Conservation (phyloP, 2,329 filamentous ascomycete species). For the Botrytis medusae region DNA sequence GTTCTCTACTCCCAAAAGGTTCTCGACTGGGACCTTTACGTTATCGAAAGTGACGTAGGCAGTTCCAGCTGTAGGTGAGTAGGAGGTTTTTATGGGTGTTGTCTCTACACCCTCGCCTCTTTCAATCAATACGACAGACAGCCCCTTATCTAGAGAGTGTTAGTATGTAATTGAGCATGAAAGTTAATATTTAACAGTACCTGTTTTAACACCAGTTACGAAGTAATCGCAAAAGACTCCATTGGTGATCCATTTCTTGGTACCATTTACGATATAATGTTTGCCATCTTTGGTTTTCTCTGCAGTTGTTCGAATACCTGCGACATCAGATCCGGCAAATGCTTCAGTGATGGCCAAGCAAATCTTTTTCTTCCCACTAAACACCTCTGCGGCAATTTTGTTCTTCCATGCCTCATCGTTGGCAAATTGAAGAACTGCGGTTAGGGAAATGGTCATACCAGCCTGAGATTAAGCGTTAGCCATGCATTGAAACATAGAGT, state of each 20-base stretch:
- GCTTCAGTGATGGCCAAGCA: constrained; percentile 86
- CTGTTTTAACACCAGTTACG: constrained; percentile 73
- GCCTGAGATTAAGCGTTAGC: constrained; percentile 11
- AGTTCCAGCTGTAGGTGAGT: constrained; percentile 66
- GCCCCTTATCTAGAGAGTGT: constrained; percentile 58
- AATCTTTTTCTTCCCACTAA: constrained; percentile 83
- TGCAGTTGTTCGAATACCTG: constrained; percentile 75
- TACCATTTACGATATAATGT: constrained; percentile 70
- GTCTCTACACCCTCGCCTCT: constrained; percentile 74
- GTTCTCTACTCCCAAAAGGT: constrained; percentile 78
- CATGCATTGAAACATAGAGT: not conserved
- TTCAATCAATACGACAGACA: constrained; percentile 74
- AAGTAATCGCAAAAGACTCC: constrained; percentile 82
- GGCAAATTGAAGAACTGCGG: constrained; percentile 78
- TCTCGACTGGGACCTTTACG: constrained; percentile 77
- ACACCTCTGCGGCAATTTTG: constrained; percentile 67
- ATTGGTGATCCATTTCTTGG: constrained; percentile 86
- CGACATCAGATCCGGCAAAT: constrained; percentile 82
- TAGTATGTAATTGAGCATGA: not conserved
- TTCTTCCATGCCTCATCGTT: constrained; percentile 65
- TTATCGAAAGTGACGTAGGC: constrained; percentile 72
- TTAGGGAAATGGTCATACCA: constrained; percentile 71
- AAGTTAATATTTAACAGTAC: constrained; percentile 10
- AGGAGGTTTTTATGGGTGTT: constrained; percentile 75
- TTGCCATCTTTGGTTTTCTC: constrained; percentile 72